Evolutionary conservation across 164 flowering plant species (phyloP).

Genomic region (Tetrastigma voinierianum): DNA sequence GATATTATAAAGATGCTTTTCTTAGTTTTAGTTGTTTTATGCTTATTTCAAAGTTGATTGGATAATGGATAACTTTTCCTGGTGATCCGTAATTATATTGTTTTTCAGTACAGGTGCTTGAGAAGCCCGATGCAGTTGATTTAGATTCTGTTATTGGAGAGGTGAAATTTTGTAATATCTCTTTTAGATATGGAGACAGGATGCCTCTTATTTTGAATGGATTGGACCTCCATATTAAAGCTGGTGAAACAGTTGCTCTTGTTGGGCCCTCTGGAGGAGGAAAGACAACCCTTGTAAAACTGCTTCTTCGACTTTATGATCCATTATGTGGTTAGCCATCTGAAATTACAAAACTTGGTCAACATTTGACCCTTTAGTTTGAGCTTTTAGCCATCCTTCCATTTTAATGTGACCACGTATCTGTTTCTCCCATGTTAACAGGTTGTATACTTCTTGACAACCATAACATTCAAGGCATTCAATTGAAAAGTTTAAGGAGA

Average conservation of each 20-base stretch:
- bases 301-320: constrained; percentile 94
- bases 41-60: neutral
- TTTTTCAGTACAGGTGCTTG: constrained; percentile 49
- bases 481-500: constrained; percentile 64
- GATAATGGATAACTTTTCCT: neutral
- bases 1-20: no score
- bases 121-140: constrained; percentile 66
- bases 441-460: constrained; percentile 71
- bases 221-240: constrained; percentile 74
- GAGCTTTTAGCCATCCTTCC: neutral
- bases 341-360: neutral
- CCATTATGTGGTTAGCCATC: constrained; percentile 63
- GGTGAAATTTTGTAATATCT: constrained; percentile 57
- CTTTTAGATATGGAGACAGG: constrained; percentile 66
- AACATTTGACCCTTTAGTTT: neutral
- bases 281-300: constrained; percentile 83
- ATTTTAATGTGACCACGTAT: neutral
- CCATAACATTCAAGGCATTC: constrained; percentile 46
- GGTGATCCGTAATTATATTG: neutral
- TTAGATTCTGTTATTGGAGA: constrained; percentile 67
- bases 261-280: constrained; percentile 99
- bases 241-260: constrained; percentile 90
- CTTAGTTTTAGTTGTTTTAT: neutral
- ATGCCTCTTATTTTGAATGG: constrained; percentile 64
- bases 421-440: constrained; percentile 26